Percentiles rank a stretch among this genome's conserved stretches.
Evolutionary conservation across 352 stramenopile species (phyloP).

Genomic region (Hyphochytrium catenoides): DNA sequence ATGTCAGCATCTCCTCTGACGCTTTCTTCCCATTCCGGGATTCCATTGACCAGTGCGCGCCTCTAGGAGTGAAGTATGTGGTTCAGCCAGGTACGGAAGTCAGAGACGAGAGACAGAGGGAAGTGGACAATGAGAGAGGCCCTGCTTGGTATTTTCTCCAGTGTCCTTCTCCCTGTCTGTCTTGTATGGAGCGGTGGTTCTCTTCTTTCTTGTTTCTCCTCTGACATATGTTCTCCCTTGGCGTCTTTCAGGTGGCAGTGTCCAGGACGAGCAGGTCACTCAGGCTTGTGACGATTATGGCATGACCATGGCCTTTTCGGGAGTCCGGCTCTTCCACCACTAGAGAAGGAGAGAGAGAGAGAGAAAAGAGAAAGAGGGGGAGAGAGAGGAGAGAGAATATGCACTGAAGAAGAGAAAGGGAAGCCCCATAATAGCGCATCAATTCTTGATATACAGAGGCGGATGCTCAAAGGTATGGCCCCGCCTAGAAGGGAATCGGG

Average conservation of each 20-base stretch:
- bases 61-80: conserved; percentile 89
- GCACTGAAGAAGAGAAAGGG: not conserved
- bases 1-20: conserved; percentile 90
- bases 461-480: no score
- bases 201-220: not conserved
- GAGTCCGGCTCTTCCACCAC: conserved; percentile 97
- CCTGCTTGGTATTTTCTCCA: no score
- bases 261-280: conserved; percentile 68
- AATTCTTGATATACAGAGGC: not conserved
- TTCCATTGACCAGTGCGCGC: conserved; percentile 88
- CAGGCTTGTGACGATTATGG: conserved; percentile 88
- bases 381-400: not conserved
- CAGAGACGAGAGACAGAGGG: no score
- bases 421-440: not conserved
- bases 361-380: conserved; percentile 2
- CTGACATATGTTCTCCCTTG: not conserved
- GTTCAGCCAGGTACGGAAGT: conserved; percentile 82
- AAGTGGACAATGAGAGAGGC: no score
- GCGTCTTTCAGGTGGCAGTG: conserved; percentile 52
- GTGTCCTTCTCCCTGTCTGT: no score
- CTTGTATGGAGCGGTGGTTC: conserved; percentile 4
- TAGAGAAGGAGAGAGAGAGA: conserved; percentile 23
- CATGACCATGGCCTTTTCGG: conserved; percentile 98
- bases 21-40: conserved; percentile 99
- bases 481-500: no score